phyloP scores from a whole-genome alignment of 495 filamentous ascomycete species.

The Penicillium alfredii region DNA sequence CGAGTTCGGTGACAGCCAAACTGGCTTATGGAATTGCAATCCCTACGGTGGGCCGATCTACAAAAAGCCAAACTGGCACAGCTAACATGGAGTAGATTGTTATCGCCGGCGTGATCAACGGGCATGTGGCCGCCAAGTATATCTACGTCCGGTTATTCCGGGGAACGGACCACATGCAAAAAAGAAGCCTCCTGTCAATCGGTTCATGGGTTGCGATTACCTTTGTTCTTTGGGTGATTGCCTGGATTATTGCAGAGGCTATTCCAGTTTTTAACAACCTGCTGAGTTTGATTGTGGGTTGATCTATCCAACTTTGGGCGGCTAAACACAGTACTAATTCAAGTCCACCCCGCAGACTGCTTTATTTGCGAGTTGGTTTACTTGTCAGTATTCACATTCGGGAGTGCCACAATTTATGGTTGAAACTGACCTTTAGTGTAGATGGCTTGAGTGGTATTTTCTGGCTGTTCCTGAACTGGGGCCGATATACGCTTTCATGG shows the following conservation, averaged over 20 bases:
- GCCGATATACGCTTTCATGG: conserved; percentile 14
- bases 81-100: conserved; percentile 47
- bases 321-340: conserved; percentile 3
- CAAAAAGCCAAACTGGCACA: conserved; percentile 1
- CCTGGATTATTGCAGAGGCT: conserved; percentile 59
- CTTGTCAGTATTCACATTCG: conserved; percentile 32
- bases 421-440: conserved; percentile 2
- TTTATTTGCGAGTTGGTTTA: conserved; percentile 38
- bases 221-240: conserved; percentile 46
- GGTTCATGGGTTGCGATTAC: conserved; percentile 49
- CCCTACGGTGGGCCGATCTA: conserved; percentile 43
- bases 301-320: no score
- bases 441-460: conserved; percentile 33
- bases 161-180: conserved; percentile 48
- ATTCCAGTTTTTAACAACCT: conserved; percentile 61
- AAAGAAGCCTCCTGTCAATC: conserved; percentile 35
- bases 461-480: conserved; percentile 36
- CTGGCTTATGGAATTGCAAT: conserved; percentile 60
- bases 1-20: conserved; percentile 50
- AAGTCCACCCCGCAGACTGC: conserved; percentile 32
- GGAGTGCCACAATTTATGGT: conserved; percentile 32
- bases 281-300: conserved; percentile 20
- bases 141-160: conserved; percentile 52
- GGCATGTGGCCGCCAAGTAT: conserved; percentile 47
- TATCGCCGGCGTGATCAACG: conserved; percentile 60